Evolutionary conservation across 441 rosid species (phyloP), one percentile per base, ranked within the genome.

Genomic region (Jatropha multifida): DNA sequence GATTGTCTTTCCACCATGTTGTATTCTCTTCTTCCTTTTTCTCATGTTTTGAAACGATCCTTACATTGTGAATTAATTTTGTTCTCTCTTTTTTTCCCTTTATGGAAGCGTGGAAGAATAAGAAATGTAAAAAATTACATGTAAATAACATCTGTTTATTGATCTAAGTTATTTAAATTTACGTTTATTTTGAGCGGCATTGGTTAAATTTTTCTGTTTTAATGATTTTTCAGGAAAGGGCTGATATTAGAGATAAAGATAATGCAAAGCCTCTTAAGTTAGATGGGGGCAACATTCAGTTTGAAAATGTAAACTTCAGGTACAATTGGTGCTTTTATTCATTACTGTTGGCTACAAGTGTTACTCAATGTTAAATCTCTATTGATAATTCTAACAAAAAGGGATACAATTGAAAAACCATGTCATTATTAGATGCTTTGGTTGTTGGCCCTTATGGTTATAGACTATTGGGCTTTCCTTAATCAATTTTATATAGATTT

Each of bases 271-370:
- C 88, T 79, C 84, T 94, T 73, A 81, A 65, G 66, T 76, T 92
- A 78, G 77, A 83, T 70, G 97, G 97, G n/a, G 98, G 99, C 41
- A 84, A 89, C 85, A 92, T 93, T 67, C 87, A 84, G 68, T 96
- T 96, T 80, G 90, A 90, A 42, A 80, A 89, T 61, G 96, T 96
- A 54, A 88, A 90, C 69, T 96, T 96, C 83, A 84, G 98, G 99
- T 96, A 78, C 51, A 75, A 77, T 73, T n/a, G 63, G 58, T 51
- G 52, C 49, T 83, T 69, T 74, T 42, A 38, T 67, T 71, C 4
- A 6, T 41, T 56, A 13, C 48, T 44, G 48, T 44, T 44, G 7
- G 48, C 10, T 44, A 11, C 9, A 44, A 44, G 9, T 44, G 9
- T 44, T 7, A 6, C 23, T 11, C 48, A 44, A 7, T 4, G 48